Evolutionary conservation across 345 rosid species (phyloP).

Genomic region (Boechera divaricarpa): DNA sequence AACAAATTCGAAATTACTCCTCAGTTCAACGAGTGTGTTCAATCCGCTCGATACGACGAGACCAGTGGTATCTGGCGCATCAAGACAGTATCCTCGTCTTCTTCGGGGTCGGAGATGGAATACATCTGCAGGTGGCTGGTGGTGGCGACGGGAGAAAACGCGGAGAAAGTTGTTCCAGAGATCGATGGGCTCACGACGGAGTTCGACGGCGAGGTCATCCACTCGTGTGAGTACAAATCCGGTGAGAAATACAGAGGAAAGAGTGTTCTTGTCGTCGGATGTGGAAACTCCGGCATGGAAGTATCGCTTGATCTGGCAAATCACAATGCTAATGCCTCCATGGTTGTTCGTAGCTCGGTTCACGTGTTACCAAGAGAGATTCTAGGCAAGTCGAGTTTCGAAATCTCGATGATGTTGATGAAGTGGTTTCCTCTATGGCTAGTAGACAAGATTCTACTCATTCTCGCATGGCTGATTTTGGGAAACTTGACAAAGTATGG

Average conservation of each 20-base stretch:
- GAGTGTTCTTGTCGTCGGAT: conserved; percentile 86
- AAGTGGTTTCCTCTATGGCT: conserved; percentile 81
- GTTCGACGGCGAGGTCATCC: conserved; percentile 72
- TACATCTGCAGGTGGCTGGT: conserved; percentile 92
- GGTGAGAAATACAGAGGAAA: conserved; percentile 72
- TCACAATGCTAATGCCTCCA: conserved; percentile 69
- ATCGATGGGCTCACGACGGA: conserved; percentile 65
- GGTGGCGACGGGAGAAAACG: conserved; percentile 98
- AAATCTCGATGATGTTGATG: conserved; percentile 60
- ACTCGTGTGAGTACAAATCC: conserved; percentile 75
- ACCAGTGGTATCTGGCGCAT: conserved; percentile 84
- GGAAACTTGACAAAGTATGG: conserved; percentile 65
- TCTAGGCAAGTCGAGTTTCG: conserved; percentile 65
- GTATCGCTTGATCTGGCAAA: conserved; percentile 88
- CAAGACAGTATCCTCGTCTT: conserved; percentile 51
- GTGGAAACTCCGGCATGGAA: conserved; percentile 99
- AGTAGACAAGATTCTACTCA: conserved; percentile 68
- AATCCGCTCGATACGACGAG: conserved; percentile 75
- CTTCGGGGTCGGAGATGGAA: conserved; percentile 60
- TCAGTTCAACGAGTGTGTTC: conserved; percentile 81
- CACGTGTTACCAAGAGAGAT: conserved; percentile 73
- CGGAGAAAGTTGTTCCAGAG: conserved; percentile 78
- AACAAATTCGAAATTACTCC: conserved; percentile 66
- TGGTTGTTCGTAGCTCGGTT: conserved; percentile 92
- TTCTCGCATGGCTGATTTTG: conserved; percentile 60